Conservation (phyloP, 2,329 filamentous ascomycete genomes). For the Curvularia lunata region DNA sequence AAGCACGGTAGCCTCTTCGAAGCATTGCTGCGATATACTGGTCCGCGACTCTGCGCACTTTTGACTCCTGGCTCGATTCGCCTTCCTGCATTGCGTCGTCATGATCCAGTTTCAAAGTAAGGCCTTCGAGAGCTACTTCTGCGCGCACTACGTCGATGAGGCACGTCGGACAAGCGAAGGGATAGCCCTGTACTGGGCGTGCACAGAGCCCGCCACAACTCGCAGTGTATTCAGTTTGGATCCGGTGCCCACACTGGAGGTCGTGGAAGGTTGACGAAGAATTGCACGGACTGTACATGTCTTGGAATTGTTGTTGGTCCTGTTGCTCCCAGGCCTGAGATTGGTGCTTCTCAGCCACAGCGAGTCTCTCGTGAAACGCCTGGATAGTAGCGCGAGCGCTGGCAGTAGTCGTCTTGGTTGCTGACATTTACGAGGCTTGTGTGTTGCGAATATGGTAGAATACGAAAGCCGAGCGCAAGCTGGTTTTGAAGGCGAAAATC, state of each 20-base stretch:
- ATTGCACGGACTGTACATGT: conserved; percentile 18
- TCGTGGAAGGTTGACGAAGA: conserved; percentile 13
- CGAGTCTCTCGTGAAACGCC: conserved; percentile 10
- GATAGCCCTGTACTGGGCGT: conserved; percentile 6
- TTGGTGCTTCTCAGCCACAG: conserved; percentile 11
- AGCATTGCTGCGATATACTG: conserved; percentile 9
- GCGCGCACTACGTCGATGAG: conserved; percentile 14
- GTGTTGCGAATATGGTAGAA: conserved; percentile 7
- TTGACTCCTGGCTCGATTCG: not conserved
- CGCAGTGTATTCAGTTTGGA: conserved; percentile 16
- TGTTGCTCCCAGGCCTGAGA: not conserved
- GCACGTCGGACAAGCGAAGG: conserved; percentile 13
- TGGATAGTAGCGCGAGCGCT: conserved; percentile 12
- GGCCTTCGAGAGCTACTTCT: conserved; percentile 16
- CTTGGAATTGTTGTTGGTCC: conserved; percentile 15
- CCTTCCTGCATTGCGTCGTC: conserved; percentile 5
- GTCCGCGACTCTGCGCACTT: conserved; percentile 8
- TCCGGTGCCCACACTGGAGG: conserved; percentile 14
- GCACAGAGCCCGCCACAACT: conserved; percentile 14
- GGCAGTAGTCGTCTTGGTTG: conserved; percentile 9
- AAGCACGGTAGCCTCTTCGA: conserved; percentile 5
- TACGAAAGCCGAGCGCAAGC: not conserved
- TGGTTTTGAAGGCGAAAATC: conserved; percentile 3
- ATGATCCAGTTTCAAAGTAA: conserved; percentile 6
- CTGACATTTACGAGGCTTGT: not conserved